Evolutionary conservation across 495 filamentous ascomycete genomes (phyloP), one percentile per base, ranked within the genome.

Genomic region (Neurospora sp.): DNA sequence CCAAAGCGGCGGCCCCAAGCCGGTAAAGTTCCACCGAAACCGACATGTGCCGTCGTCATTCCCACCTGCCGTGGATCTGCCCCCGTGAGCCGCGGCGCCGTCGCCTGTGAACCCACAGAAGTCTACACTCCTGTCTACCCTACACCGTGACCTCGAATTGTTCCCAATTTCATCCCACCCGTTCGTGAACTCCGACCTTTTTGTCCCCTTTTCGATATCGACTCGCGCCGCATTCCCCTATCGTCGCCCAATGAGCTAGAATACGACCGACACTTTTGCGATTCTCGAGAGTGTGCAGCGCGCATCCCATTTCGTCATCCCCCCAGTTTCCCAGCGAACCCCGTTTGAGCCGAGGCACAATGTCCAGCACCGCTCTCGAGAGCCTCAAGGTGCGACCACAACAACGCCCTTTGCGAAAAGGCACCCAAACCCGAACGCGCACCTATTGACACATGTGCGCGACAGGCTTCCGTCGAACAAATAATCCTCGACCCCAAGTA

Each of bases 401-500:
- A 39, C 41, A 71, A n/a, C 44, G n/a, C 70, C 31, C 9, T 12
- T 18, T 20, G 16, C 37, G 6, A n/a, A 11, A n/a, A 14, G 23
- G 16, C 16, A 23, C 37, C 41, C 60, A 5, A 31, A 39, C 69
- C 11, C 27, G 27, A 35, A 35, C 70, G n/a, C 39, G 40, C 60
- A 9, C 8, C 44, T 72, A 16, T 54, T 81, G 60, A 80, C 73
- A 20, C 18, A 20, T 12, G 39, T 42, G 73, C 54, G 74, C 60
- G 70, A 38, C 76, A 86, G 81, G 82, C 81, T 42, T 79, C 81
- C 80, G 81, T 91, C 74, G 91, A 96, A 81, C 84, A 86, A 71
- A 85, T 95, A 69, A 83, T 97, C 73, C 90, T 95, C 44, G 89
- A 98, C 81, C 93, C 95, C 4, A 84, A 89, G 74, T 91, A 97